A percentile compares a stretch with the other conserved stretches of the same genome.
phyloP scores from a whole-genome alignment of 768 basidiomycete genomes.

The Hemileccinum impolitum region DNA sequence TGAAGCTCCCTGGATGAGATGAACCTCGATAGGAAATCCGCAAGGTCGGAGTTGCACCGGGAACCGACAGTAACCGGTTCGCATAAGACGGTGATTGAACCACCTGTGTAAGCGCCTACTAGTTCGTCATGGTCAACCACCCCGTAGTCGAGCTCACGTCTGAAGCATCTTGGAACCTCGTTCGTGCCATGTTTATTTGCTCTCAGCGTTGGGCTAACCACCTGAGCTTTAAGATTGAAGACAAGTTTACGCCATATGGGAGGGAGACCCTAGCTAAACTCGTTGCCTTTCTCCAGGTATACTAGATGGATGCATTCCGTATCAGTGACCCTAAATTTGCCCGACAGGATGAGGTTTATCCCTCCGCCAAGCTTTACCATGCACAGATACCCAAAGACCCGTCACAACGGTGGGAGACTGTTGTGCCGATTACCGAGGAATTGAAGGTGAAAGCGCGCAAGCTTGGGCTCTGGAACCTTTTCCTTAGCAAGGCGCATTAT shows the following conservation, averaged over 20 bases:
- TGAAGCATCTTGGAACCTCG: slow-evolving; percentile 84
- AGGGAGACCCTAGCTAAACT: slow-evolving; percentile 85
- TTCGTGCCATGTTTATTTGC: slow-evolving; percentile 31
- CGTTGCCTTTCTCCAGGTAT: slow-evolving; percentile 79
- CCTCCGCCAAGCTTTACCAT: slow-evolving; percentile 72
- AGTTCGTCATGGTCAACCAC: slow-evolving; percentile 51
- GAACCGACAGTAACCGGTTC: slow-evolving; percentile 9
- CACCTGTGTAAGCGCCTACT: too few relatives aligned
- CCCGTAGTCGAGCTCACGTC: slow-evolving; percentile 78
- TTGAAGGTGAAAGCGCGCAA: slow-evolving; percentile 86
- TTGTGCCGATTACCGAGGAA: slow-evolving; percentile 76
- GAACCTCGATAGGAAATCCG: too few relatives aligned
- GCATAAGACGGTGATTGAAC: not conserved
- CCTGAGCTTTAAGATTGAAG: slow-evolving; percentile 58
- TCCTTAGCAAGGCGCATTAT: slow-evolving; percentile 92
- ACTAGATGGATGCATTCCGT: not conserved
- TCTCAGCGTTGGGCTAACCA: slow-evolving; percentile 3
- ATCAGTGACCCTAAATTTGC: not conserved
- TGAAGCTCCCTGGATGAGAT: too few relatives aligned
- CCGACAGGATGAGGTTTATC: slow-evolving; percentile 79
- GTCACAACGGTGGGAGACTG: slow-evolving; percentile 75
- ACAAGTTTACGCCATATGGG: slow-evolving; percentile 88
- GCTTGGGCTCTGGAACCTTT: slow-evolving; percentile 95
- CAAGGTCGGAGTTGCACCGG: too few relatives aligned
- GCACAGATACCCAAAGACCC: slow-evolving; percentile 79